A percentile compares a stretch with the other conserved stretches of the same genome.
Conservation (phyloP, 2,329 filamentous ascomycete genomes). For the Tricladium varicosporioides region DNA sequence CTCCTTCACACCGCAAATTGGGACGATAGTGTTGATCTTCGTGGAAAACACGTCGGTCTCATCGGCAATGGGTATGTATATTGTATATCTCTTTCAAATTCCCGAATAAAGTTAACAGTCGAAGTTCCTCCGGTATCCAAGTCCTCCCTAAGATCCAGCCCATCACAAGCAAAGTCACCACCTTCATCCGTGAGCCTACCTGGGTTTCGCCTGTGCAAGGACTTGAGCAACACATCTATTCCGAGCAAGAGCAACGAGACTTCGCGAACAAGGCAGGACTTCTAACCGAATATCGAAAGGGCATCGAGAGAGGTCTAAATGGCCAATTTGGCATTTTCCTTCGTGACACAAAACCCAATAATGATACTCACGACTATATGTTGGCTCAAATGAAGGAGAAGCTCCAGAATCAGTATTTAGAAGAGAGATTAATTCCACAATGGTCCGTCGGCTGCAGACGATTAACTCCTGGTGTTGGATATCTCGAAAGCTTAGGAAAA, state of each 20-base stretch:
- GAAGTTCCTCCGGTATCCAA: constrained; percentile 42
- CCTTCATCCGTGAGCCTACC: constrained; percentile 38
- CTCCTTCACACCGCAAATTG: constrained; percentile 56
- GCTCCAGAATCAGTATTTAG: constrained; percentile 33
- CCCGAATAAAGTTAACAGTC: constrained; percentile 25
- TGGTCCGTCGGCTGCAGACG: constrained; percentile 55
- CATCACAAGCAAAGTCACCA: constrained; percentile 48
- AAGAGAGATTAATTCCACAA: constrained; percentile 51
- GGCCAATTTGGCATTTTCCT: constrained; percentile 46
- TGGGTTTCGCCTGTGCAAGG: constrained; percentile 42
- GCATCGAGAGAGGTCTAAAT: constrained; percentile 45
- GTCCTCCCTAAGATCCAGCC: constrained; percentile 46
- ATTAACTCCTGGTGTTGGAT: constrained; percentile 47
- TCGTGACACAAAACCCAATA: constrained; percentile 37
- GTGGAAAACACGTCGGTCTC: constrained; percentile 52
- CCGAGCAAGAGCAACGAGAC: constrained; percentile 38
- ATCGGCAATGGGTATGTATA: constrained; percentile 54
- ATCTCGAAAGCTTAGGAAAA: constrained; percentile 48
- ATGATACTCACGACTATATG: constrained; percentile 41
- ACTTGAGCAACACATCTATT: constrained; percentile 43
- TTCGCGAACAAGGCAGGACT: constrained; percentile 42
- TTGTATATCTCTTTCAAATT: constrained; percentile 35
- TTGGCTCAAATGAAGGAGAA: constrained; percentile 38
- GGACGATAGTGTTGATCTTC: constrained; percentile 48
- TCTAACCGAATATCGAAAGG: constrained; percentile 44